A percentile compares a stretch with the other conserved stretches of the same genome.
These are phyloP conservation scores for Solanum habrochaites DNA, from an alignment of 257 asterid genomes.

Conservation along the genomic window DNA sequence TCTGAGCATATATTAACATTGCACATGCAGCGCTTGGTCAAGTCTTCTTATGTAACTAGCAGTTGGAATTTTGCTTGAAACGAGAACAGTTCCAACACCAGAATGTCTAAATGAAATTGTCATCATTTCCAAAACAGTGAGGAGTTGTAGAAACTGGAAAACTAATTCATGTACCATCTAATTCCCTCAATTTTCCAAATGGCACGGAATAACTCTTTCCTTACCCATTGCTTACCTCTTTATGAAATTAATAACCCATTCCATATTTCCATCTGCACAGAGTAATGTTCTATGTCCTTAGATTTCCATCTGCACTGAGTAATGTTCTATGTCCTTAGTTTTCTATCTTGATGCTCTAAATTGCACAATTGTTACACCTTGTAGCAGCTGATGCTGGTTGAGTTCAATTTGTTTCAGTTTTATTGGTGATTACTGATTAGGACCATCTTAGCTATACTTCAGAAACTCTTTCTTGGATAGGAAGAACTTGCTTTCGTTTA, in stretches of 20 bases:
- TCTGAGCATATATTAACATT: neutral
- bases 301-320: neutral
- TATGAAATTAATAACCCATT: neutral
- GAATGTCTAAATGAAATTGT: neutral
- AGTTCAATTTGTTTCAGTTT: neutral
- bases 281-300: too few relatives aligned
- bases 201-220: neutral
- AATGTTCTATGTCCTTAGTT: neutral
- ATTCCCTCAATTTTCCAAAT: neutral
- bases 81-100: neutral
- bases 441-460: neutral
- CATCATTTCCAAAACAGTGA: neutral
- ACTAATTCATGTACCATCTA: neutral
- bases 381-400: neutral
- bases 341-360: neutral
- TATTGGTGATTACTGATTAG: neutral
- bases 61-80: neutral
- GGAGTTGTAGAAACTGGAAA: neutral
- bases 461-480: neutral
- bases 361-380: neutral
- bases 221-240: neutral
- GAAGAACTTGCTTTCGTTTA: neutral
- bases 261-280: neutral
- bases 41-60: neutral
- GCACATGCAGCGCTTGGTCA: neutral